These are phyloP conservation scores for Monosporozyma aquatica DNA, from an alignment of 805 yeast species.

Conservation along the genomic window DNA sequence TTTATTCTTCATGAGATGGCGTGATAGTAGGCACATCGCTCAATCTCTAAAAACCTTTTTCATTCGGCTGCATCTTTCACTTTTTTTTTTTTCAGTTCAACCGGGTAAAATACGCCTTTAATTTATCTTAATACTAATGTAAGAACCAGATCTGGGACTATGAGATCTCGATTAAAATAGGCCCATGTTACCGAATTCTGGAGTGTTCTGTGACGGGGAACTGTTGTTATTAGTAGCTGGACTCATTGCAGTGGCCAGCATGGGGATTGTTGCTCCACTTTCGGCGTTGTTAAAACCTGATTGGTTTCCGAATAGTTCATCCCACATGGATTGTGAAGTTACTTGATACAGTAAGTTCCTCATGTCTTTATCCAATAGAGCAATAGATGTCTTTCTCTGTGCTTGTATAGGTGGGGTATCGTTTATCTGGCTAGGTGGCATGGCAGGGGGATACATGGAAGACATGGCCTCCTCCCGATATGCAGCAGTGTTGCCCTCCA, in stretches of 20 bases:
- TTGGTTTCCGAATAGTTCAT: conserved; percentile 24
- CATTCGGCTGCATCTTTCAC: no score
- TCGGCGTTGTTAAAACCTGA: neutral
- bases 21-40: no score
- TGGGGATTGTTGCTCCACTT: neutral
- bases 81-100: no score
- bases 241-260: neutral
- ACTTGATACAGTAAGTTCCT: conserved; percentile 55
- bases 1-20: no score
- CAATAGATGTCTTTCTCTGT: neutral
- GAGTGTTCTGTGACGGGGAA: neutral
- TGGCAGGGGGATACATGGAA: neutral
- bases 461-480: neutral
- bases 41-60: no score
- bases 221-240: neutral
- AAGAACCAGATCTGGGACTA: no score
- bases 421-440: neutral
- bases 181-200: neutral
- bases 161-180: neutral
- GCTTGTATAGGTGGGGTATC: neutral
- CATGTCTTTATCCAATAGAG: conserved; percentile 23
- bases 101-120: conserved; percentile 3
- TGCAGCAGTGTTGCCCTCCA: neutral
- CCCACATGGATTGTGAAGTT: conserved; percentile 62
- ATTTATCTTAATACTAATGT: no score